Percentiles rank a stretch among this genome's conserved stretches.
Evolutionary conservation across 345 rosid genomes (phyloP).

Genomic region (Ceriops zippeliana): DNA sequence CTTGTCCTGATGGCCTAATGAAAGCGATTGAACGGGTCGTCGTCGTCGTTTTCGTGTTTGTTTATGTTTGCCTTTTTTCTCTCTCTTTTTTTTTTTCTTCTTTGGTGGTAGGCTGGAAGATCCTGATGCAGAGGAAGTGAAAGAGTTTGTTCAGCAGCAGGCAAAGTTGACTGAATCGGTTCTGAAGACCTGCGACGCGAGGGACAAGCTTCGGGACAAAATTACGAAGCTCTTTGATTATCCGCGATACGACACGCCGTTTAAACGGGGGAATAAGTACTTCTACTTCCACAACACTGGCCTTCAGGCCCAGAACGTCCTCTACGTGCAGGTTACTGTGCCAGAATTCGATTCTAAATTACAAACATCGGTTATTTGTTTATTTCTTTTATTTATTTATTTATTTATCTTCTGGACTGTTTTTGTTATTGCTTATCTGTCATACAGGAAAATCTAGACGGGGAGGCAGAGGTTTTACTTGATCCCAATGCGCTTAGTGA

Average conservation of each 20-base stretch:
- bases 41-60: no score
- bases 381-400: background rate
- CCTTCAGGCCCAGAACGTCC: constrained; percentile 79
- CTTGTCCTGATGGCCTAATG: background rate
- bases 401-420: background rate
- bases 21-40: no score
- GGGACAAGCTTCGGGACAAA: constrained; percentile 55
- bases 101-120: constrained; percentile 67
- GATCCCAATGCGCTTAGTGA: constrained; percentile 81
- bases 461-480: constrained; percentile 70
- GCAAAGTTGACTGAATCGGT: constrained; percentile 60
- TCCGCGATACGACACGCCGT: constrained; percentile 75
- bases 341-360: background rate
- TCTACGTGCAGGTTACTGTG: constrained; percentile 56
- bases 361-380: background rate
- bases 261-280: constrained; percentile 55
- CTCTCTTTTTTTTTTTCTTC: background rate
- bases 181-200: constrained; percentile 51
- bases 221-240: constrained; percentile 67
- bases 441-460: constrained; percentile 65
- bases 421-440: background rate
- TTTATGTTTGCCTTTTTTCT: background rate
- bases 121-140: constrained; percentile 75
- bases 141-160: constrained; percentile 69
- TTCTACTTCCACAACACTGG: constrained; percentile 87